Conservation (phyloP, 2,329 filamentous ascomycete genomes). For the Nemania sp. region DNA sequence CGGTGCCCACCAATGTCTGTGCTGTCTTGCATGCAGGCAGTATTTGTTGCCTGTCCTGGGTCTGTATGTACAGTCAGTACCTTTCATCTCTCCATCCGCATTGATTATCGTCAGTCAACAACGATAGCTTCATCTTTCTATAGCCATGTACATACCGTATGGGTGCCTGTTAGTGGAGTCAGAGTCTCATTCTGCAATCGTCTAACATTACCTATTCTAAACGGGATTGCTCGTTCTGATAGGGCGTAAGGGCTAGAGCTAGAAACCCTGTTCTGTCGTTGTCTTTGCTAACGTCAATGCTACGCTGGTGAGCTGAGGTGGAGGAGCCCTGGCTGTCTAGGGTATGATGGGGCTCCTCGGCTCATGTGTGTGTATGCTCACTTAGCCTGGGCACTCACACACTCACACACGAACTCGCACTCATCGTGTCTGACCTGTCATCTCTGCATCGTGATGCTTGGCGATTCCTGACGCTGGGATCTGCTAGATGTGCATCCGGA, state of each 20-base stretch:
- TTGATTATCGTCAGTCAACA: conserved; percentile 12
- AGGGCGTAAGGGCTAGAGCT: conserved; percentile 17
- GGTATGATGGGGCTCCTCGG: conserved; percentile 25
- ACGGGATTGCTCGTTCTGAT: conserved; percentile 28
- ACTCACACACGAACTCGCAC: not conserved
- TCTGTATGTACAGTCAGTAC: not conserved
- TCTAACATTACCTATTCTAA: conserved; percentile 37
- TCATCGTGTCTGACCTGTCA: not conserved
- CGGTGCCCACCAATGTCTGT: conserved; percentile 7
- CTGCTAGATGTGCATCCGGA: conserved; percentile 31
- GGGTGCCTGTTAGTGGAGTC: conserved; percentile 1
- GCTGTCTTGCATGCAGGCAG: conserved; percentile 14
- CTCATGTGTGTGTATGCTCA: conserved; percentile 2
- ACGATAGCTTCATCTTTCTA: conserved; percentile 17
- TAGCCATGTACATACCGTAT: conserved; percentile 20
- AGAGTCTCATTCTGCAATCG: conserved; percentile 25
- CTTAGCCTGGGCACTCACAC: too few relatives aligned
- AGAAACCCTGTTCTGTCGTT: conserved; percentile 8
- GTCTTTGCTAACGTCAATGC: conserved; percentile 21
- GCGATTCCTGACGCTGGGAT: conserved; percentile 19
- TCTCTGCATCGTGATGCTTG: conserved; percentile 23
- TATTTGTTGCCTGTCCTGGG: conserved; percentile 1
- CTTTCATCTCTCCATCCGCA: not conserved
- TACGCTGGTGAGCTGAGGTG: conserved; percentile 28
- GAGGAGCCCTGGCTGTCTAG: conserved; percentile 16